Conservation (phyloP, 2,329 filamentous ascomycete species). For the Pestalotiopsis sp. region DNA sequence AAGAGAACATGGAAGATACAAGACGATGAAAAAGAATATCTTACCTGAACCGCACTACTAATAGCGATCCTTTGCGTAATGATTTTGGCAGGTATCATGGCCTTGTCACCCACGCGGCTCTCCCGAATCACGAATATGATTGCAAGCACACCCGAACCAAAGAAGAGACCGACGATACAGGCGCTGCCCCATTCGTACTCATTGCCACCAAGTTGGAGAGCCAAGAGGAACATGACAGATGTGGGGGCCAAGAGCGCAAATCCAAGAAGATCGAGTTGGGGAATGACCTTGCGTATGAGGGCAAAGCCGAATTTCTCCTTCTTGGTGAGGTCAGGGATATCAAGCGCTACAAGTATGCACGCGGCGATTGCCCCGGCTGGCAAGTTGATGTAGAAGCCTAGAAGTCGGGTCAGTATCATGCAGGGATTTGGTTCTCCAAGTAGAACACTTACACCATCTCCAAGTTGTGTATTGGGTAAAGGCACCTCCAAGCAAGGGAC, state of each 20-base stretch:
- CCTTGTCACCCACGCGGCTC: constrained; percentile 42
- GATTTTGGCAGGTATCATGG: constrained; percentile 52
- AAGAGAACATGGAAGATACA: neutral
- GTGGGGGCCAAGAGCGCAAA: constrained; percentile 42
- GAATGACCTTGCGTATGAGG: constrained; percentile 22
- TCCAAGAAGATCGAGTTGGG: constrained; percentile 41
- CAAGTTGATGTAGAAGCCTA: constrained; percentile 48
- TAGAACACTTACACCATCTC: constrained; percentile 43
- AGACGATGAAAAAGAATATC: neutral
- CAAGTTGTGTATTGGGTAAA: constrained; percentile 43
- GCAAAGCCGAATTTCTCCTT: constrained; percentile 23
- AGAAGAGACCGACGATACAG: constrained; percentile 40
- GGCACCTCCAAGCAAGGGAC: constrained; percentile 48
- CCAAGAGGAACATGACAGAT: constrained; percentile 46
- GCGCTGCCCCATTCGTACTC: constrained; percentile 39
- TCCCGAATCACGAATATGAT: constrained; percentile 45
- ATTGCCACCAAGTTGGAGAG: constrained; percentile 42
- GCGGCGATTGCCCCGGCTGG: constrained; percentile 39
- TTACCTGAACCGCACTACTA: constrained; percentile 42
- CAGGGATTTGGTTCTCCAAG: neutral
- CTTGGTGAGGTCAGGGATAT: constrained; percentile 36
- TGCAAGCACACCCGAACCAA: constrained; percentile 33
- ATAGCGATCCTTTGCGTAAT: constrained; percentile 44
- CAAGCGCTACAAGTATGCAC: constrained; percentile 30
- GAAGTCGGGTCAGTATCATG: neutral